Evolutionary conservation across 495 filamentous ascomycete genomes (phyloP).

Genomic region (Trichocladium uniseriatum): DNA sequence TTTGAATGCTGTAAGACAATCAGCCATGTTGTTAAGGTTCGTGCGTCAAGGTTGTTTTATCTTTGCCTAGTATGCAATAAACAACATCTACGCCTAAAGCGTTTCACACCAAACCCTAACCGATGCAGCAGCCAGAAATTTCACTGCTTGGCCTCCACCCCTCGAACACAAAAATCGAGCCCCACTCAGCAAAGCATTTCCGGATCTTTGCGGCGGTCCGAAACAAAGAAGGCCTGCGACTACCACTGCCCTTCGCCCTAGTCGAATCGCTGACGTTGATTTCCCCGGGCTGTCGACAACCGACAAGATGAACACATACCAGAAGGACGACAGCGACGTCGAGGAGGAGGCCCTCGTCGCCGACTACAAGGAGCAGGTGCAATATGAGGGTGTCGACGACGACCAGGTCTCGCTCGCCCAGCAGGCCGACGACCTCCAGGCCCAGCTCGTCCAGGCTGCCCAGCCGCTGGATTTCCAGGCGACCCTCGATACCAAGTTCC

Average conservation of each 20-base stretch:
- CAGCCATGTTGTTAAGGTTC: no score
- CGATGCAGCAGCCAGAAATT: conserved; percentile 11
- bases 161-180: conserved; percentile 27
- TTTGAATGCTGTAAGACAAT: no score
- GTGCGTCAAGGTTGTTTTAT: no score
- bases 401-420: conserved; percentile 50
- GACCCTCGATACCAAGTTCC: conserved; percentile 87
- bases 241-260: conserved; percentile 4
- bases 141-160: conserved; percentile 15
- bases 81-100: no score
- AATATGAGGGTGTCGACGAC: conserved; percentile 75
- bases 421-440: conserved; percentile 74
- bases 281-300: conserved; percentile 6
- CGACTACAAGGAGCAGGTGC: conserved; percentile 91
- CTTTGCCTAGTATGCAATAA: no score
- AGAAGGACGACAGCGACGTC: conserved; percentile 75
- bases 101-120: conserved; percentile 24
- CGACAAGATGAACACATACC: conserved; percentile 38
- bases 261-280: conserved; percentile 3
- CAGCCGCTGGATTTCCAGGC: conserved; percentile 93
- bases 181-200: conserved; percentile 27
- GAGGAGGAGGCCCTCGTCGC: conserved; percentile 91
- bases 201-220: conserved; percentile 19
- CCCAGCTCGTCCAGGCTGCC: conserved; percentile 78
- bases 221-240: conserved; percentile 16